A percentile compares a stretch with the other conserved stretches of the same genome.
Evolutionary conservation across 1,284 basidiomycete species (phyloP).

Genomic region (Fereydounia khargensis): DNA sequence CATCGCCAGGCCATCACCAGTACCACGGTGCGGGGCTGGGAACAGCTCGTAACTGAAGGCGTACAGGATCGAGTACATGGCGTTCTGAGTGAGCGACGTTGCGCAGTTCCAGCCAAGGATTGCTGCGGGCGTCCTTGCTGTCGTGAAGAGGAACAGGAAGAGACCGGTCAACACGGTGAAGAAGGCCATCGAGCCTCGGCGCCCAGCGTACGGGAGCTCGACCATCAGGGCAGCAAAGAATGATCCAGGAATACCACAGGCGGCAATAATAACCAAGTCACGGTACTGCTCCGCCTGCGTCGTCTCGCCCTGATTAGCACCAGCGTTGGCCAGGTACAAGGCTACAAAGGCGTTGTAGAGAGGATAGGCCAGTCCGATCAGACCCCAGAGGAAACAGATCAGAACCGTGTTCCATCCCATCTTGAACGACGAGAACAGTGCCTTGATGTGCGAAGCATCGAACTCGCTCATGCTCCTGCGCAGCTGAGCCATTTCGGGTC

Average conservation of each 20-base stretch:
- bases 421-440: slow-evolving; percentile 67
- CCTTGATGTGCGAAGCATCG: slow-evolving; percentile 62
- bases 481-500: slow-evolving; percentile 13
- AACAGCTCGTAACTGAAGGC: slow-evolving; percentile 68
- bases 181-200: slow-evolving; percentile 67
- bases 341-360: slow-evolving; percentile 69
- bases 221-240: slow-evolving; percentile 64
- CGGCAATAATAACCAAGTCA: slow-evolving; percentile 64
- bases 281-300: slow-evolving; percentile 66
- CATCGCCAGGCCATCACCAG: slow-evolving; percentile 69
- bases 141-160: slow-evolving; percentile 70
- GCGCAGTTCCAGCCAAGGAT: slow-evolving; percentile 72
- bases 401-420: slow-evolving; percentile 67
- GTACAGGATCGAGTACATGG: slow-evolving; percentile 74
- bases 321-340: slow-evolving; percentile 64
- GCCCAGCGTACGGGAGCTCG: slow-evolving; percentile 66
- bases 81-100: slow-evolving; percentile 63
- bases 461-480: slow-evolving; percentile 17
- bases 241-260: slow-evolving; percentile 67
- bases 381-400: slow-evolving; percentile 66
- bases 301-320: slow-evolving; percentile 57
- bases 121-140: slow-evolving; percentile 65
- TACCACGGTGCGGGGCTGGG: slow-evolving; percentile 70
- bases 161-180: slow-evolving; percentile 68
- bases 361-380: slow-evolving; percentile 73